phyloP scores from a whole-genome alignment of 2,329 filamentous ascomycete genomes.

The Xylaria sp. region DNA sequence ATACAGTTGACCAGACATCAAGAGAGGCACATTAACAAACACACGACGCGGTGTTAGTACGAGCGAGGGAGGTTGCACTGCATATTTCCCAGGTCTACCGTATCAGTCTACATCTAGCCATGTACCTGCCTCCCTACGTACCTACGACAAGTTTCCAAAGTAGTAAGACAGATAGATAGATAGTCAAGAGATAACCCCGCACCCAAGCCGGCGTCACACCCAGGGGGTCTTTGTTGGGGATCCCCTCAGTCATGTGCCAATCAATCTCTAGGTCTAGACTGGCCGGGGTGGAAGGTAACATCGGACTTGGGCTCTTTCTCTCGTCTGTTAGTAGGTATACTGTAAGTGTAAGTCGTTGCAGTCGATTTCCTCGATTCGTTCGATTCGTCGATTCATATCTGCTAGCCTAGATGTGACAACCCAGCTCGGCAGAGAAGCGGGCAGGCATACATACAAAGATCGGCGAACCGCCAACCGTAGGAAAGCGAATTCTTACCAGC shows the following conservation, averaged over 20 bases:
- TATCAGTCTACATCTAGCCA: neutral
- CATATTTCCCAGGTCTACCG: slow-evolving; percentile 9
- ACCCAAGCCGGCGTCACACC: slow-evolving; percentile 17
- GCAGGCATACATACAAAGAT: neutral
- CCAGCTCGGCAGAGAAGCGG: neutral
- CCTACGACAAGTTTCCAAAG: neutral
- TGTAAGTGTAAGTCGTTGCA: neutral
- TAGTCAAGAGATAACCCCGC: slow-evolving; percentile 23
- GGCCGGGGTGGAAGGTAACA: slow-evolving; percentile 7
- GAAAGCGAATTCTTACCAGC: neutral
- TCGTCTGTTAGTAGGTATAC: neutral
- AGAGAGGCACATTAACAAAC: neutral
- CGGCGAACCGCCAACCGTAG: neutral
- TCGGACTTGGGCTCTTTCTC: neutral
- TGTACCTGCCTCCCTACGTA: neutral
- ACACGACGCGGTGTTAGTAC: neutral
- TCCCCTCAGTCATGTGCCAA: slow-evolving; percentile 16
- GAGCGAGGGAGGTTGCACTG: slow-evolving; percentile 1
- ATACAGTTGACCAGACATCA: neutral
- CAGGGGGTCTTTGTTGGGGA: slow-evolving; percentile 6
- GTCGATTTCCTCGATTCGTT: neutral
- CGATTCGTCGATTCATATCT: neutral
- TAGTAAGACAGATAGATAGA: neutral
- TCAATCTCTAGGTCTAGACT: slow-evolving; percentile 16
- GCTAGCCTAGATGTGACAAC: neutral